A percentile compares a stretch with the other conserved stretches of the same genome.
Conservation (phyloP, 2,329 filamentous ascomycete genomes). For the Torrubiellomyces zombiae region DNA sequence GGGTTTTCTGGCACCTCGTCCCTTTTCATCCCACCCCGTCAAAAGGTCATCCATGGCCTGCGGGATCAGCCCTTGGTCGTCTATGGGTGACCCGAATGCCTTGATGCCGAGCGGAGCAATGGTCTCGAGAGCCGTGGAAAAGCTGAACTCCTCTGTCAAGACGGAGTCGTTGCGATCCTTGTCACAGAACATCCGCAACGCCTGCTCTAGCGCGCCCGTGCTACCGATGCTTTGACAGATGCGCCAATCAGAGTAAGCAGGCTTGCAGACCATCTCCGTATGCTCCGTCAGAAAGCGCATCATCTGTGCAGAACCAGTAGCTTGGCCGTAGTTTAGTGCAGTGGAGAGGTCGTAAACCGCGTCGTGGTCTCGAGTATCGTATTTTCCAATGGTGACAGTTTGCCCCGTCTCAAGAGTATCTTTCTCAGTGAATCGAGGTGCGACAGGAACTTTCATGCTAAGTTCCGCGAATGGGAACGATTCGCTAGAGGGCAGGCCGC, state of each 20-base stretch:
- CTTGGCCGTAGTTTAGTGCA: slow-evolving; percentile 85
- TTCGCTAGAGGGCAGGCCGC: slow-evolving; percentile 72
- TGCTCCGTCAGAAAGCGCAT: slow-evolving; percentile 87
- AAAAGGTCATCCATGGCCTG: slow-evolving; percentile 34
- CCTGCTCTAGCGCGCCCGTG: slow-evolving; percentile 72
- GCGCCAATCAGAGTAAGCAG: slow-evolving; percentile 82
- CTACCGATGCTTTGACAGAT: slow-evolving; percentile 72
- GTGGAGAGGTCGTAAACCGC: slow-evolving; percentile 58
- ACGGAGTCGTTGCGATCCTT: slow-evolving; percentile 55
- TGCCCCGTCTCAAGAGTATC: slow-evolving; percentile 45
- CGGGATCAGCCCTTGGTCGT: slow-evolving; percentile 36
- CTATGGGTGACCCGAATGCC: slow-evolving; percentile 32
- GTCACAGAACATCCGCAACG: slow-evolving; percentile 64
- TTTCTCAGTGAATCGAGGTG: slow-evolving; percentile 53
- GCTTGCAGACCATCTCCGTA: slow-evolving; percentile 75
- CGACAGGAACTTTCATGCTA: slow-evolving; percentile 52
- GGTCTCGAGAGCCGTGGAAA: slow-evolving; percentile 53
- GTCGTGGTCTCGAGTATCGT: slow-evolving; percentile 52
- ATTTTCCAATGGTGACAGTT: slow-evolving; percentile 56
- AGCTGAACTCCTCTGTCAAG: slow-evolving; percentile 82
- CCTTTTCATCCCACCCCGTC: slow-evolving; percentile 28
- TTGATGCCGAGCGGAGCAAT: slow-evolving; percentile 35
- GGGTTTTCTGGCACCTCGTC: slow-evolving; percentile 30
- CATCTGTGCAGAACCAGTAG: slow-evolving; percentile 71
- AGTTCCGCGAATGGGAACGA: slow-evolving; percentile 86